Evolutionary conservation across 1,284 basidiomycete species (phyloP), one percentile per base, ranked within the genome.

Genomic region (Fomitopsis schrenkii): DNA sequence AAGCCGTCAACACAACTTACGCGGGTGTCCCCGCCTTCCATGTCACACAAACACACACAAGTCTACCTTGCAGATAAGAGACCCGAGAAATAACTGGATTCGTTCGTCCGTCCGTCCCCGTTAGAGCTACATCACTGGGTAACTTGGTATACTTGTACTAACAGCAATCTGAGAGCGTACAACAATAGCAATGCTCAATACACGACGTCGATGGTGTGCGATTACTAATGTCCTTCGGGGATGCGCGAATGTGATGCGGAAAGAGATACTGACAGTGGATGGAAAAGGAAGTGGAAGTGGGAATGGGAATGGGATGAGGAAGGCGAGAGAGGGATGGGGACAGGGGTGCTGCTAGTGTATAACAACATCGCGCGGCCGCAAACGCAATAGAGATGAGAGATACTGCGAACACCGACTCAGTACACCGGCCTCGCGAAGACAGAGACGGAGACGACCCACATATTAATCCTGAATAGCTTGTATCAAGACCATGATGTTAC

Each of bases 161-260:
- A 54, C 52, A 54, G 36, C 52, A 30, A 10, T 54, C 19, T 19
- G 52, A 54, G 35, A 54, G 52, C 33, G 52, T 54, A 54, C 52
- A 54, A 54, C 52, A 54, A 54, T 54, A 54, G 36, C 52, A 54
- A 54, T 54, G 52, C 19, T 54, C 35, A 26, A 54, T 54, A 40
- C 52, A 36, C 33, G 35, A 54, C 35, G 2, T 54, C 36, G 35
- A 38, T 46, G 44, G 36, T 54, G 52, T 15, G 35, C 36, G 14
- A 17, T 54, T 33, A 36, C 19, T 35, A 1, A n/a, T 54, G 52
- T 50, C 48, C 48, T 50, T 50, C 14, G 38, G 2, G 28, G 28
- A 10, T 26, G 12, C 26, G 45, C 5, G 45, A 14, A 45, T 45
- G 44, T 17, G n/a, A 45, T n/a, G 42, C 2, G 42, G 42, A 46